Evolutionary conservation across 2,329 filamentous ascomycete species (phyloP).

Genomic region (Tricladium varicosporioides): DNA sequence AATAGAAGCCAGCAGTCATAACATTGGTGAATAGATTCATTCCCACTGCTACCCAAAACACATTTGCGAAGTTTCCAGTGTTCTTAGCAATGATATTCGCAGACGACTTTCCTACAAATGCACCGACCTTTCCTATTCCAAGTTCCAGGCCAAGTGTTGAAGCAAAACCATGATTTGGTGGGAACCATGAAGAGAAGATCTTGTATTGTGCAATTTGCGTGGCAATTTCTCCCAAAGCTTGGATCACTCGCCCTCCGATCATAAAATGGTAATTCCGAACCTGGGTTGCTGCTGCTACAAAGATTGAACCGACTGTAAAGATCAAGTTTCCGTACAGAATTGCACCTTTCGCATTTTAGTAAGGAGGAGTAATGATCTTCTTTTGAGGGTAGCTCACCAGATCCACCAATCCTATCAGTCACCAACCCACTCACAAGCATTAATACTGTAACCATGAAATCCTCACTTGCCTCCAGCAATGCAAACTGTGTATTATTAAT

Average conservation of each 20-base stretch:
- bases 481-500: conserved; percentile 61
- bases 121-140: conserved; percentile 58
- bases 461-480: conserved; percentile 56
- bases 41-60: conserved; percentile 59
- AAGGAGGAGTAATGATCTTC: neutral
- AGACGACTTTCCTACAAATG: conserved; percentile 58
- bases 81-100: conserved; percentile 58
- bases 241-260: conserved; percentile 54
- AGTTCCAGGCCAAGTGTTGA: conserved; percentile 60
- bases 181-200: conserved; percentile 64
- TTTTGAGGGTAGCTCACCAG: conserved; percentile 38
- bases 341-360: conserved; percentile 30
- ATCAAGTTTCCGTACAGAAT: conserved; percentile 62
- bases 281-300: conserved; percentile 56
- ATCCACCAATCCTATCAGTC: conserved; percentile 58
- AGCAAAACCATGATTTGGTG: conserved; percentile 59
- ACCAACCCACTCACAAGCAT: conserved; percentile 54
- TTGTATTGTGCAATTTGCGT: conserved; percentile 65
- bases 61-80: conserved; percentile 59
- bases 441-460: conserved; percentile 59
- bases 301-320: conserved; percentile 55
- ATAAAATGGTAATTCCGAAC: conserved; percentile 58
- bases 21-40: conserved; percentile 64
- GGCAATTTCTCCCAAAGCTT: conserved; percentile 59
- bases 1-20: conserved; percentile 51